These are phyloP conservation scores for Aspergillus eucalypticola DNA, from an alignment of 2,329 filamentous ascomycete species.

Conservation along the genomic window DNA sequence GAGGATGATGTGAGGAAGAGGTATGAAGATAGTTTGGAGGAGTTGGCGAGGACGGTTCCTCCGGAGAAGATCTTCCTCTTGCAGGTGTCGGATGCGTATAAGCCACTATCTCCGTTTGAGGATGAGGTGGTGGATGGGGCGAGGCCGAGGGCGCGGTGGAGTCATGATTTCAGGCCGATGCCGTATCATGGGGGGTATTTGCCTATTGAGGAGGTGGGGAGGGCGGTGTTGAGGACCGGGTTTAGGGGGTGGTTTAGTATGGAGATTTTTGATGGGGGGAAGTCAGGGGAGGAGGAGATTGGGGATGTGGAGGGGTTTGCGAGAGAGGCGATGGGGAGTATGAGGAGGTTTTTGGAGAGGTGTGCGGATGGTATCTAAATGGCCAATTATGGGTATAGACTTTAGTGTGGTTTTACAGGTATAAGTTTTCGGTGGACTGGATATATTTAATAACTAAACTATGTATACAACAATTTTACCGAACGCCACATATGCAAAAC, in stretches of 20 bases:
- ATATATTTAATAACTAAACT: not conserved
- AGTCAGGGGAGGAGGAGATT: slow-evolving; percentile 52
- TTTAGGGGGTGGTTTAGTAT: slow-evolving; percentile 68
- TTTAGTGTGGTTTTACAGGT: not conserved
- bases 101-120: slow-evolving; percentile 57
- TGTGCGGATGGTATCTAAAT: slow-evolving; percentile 21
- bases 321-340: slow-evolving; percentile 52
- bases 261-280: slow-evolving; percentile 65
- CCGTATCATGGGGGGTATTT: slow-evolving; percentile 72
- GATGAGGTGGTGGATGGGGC: slow-evolving; percentile 55
- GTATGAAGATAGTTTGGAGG: slow-evolving; percentile 57
- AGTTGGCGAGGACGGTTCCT: slow-evolving; percentile 60
- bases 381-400: too few relatives aligned
- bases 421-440: not conserved
- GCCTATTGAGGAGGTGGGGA: slow-evolving; percentile 64
- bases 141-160: slow-evolving; percentile 67
- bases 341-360: slow-evolving; percentile 48
- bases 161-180: slow-evolving; percentile 67
- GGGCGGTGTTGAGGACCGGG: slow-evolving; percentile 67
- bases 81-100: slow-evolving; percentile 75
- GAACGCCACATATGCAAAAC: not conserved
- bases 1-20: slow-evolving; percentile 44
- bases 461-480: not conserved
- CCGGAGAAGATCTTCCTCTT: slow-evolving; percentile 71
- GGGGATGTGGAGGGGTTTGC: slow-evolving; percentile 53